Evolutionary conservation across 1,284 basidiomycete genomes (phyloP), one percentile per base, ranked within the genome.

Genomic region (Retiboletus flavoniger): DNA sequence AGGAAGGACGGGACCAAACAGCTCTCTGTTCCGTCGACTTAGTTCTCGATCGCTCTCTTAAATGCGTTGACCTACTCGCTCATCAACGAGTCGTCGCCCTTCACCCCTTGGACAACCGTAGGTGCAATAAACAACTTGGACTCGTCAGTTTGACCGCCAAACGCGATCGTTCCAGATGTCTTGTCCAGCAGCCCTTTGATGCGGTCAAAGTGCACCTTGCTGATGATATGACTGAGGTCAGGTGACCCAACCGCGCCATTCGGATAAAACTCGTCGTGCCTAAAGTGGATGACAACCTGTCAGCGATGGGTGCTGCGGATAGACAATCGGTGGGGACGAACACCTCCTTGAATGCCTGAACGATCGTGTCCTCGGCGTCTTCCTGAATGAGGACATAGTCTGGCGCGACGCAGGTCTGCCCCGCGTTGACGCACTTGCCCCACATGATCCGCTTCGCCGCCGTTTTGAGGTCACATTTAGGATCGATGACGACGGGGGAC

Each of bases 351-450:
- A 91, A 69, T 5, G 81, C 87, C 4, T 74, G 69, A 11, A 91
- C 71, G 41, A 95, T 76, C 42, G 73, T 75, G 47, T 87, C 84
- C 59, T 90, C 83, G 55, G 82, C 77, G 13, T 79, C 76, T 43
- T 78, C 78, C 4, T 81, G 81, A 21, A 92, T 82, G 31, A 95
- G 81, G 6, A 93, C 73, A 69, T 95, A 95, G 69, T 96, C 93
- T 1, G 93, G 92, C 4, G 89, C 83, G 10, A 83, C 73, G 50
- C 82, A 83, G 2, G 78, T 88, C 72, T 93, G 91, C 1, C 91
- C 91, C 1, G 80, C 80, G 63, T 92, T 93, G 50, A 81, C 74
- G 26, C 82, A 72, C 71, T 93, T 95, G 50, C 92, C 92, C 85
- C 91, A 93, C 35, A 95, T 73, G 45, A 92, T 75, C 14, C 90